These are phyloP conservation scores for Artemisia argyi DNA, from an alignment of 129 eudicot genomes.

Conservation along the genomic window DNA sequence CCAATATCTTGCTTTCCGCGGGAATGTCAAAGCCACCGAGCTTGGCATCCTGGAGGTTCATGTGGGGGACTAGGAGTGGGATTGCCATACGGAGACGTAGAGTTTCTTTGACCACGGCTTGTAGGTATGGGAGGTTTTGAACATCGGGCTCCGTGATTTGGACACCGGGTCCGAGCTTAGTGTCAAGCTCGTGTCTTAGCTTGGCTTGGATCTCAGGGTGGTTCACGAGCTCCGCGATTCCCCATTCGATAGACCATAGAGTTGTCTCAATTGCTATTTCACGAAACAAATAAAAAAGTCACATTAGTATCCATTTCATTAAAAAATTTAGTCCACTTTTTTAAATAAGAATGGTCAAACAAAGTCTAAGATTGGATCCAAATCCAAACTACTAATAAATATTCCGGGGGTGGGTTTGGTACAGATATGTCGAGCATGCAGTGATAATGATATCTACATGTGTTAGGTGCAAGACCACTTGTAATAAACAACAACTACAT, in stretches of 20 bases:
- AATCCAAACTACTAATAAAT: too few relatives aligned
- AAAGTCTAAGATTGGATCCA: background rate
- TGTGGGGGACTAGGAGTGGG: conserved; percentile 80
- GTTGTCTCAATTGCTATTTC: background rate
- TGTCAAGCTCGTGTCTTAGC: background rate
- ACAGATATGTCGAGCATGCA: background rate
- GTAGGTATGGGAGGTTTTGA: background rate
- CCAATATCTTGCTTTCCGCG: conserved; percentile 66
- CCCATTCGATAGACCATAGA: background rate
- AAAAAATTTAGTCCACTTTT: background rate
- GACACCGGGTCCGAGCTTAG: background rate
- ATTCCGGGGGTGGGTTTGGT: background rate
- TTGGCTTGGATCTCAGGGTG: background rate
- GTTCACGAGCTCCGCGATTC: background rate
- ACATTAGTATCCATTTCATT: background rate
- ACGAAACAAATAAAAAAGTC: too few relatives aligned
- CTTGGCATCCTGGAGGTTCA: conserved; percentile 78
- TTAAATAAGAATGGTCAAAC: background rate
- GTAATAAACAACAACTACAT: background rate
- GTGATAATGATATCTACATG: too few relatives aligned
- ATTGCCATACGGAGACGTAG: conserved; percentile 69
- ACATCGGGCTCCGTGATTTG: background rate
- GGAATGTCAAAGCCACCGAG: conserved; percentile 68
- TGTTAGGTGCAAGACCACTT: conserved; percentile 16
- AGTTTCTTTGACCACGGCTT: conserved; percentile 31